Evolutionary conservation across 768 basidiomycete species (phyloP).

Genomic region (Lactarius evosmus): DNA sequence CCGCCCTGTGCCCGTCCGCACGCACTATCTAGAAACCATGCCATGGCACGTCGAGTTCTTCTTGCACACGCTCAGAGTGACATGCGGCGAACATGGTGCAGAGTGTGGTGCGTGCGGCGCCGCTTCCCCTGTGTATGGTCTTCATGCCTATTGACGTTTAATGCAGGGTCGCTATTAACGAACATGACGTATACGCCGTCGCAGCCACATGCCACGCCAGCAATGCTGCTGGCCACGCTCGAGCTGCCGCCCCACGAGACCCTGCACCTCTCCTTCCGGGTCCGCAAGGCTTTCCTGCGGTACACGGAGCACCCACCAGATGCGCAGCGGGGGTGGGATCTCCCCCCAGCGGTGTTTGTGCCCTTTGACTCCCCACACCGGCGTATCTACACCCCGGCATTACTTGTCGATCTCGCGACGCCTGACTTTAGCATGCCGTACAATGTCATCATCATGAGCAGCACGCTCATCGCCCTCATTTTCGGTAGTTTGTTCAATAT

Average conservation of each 20-base stretch:
- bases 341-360: slow-evolving; percentile 80
- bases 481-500: slow-evolving; percentile 92
- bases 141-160: slow-evolving; percentile 7
- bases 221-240: slow-evolving; percentile 69
- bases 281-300: slow-evolving; percentile 79
- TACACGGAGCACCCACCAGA: slow-evolving; percentile 98
- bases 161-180: slow-evolving; percentile 58
- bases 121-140: background rate
- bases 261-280: slow-evolving; percentile 64
- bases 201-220: slow-evolving; percentile 67
- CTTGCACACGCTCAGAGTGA: slow-evolving; percentile 68
- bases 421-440: slow-evolving; percentile 99
- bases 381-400: slow-evolving; percentile 72
- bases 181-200: slow-evolving; percentile 66
- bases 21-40: slow-evolving; percentile 85
- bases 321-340: slow-evolving; percentile 91
- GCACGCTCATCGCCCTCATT: slow-evolving; percentile 84
- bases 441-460: slow-evolving; percentile 97
- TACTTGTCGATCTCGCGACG: slow-evolving; percentile 92
- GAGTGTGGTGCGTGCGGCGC: slow-evolving; percentile 42
- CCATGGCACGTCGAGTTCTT: slow-evolving; percentile 91
- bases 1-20: slow-evolving; percentile 40
- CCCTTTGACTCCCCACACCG: slow-evolving; percentile 33
- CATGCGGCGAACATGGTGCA: slow-evolving; percentile 41
- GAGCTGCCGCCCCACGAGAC: slow-evolving; percentile 66